phyloP scores from a whole-genome alignment of 2,329 filamentous ascomycete genomes.

The Ceratocystis albifundus region DNA sequence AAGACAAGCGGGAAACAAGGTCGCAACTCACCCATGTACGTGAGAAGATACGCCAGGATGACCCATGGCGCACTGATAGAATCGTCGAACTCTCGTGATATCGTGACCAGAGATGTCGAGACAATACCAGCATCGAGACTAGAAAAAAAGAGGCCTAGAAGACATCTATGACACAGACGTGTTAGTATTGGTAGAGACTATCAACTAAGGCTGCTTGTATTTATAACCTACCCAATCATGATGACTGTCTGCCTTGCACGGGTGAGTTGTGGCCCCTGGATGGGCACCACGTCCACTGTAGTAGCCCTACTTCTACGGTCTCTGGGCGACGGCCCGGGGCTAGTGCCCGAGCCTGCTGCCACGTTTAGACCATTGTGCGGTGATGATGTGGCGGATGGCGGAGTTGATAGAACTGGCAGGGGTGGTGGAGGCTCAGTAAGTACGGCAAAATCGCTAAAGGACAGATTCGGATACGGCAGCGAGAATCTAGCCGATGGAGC shows the following conservation, averaged over 20 bases:
- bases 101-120: conserved; percentile 46
- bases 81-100: conserved; percentile 42
- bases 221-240: conserved; percentile 23
- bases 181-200: conserved; percentile 23
- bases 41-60: conserved; percentile 44
- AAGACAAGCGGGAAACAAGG: neutral
- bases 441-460: conserved; percentile 28
- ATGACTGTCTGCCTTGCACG: conserved; percentile 21
- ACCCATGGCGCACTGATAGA: conserved; percentile 45
- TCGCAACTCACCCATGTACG: conserved; percentile 40
- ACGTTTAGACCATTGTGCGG: conserved; percentile 3
- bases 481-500: conserved; percentile 25
- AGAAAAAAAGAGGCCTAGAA: conserved; percentile 45
- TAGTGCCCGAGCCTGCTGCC: neutral
- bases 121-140: conserved; percentile 48
- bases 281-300: conserved; percentile 19
- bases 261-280: conserved; percentile 20
- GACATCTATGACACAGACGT: conserved; percentile 26
- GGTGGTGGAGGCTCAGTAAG: conserved; percentile 19
- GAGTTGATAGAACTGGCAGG: conserved; percentile 10
- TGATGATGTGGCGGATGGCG: conserved; percentile 13
- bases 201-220: too few species aligned
- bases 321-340: conserved; percentile 6
- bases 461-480: conserved; percentile 30
- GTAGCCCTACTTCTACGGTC: conserved; percentile 18